Evolutionary conservation across 1,139 yeast species (phyloP), one percentile per base, ranked within the genome.

Genomic region (Pichia sp.): DNA sequence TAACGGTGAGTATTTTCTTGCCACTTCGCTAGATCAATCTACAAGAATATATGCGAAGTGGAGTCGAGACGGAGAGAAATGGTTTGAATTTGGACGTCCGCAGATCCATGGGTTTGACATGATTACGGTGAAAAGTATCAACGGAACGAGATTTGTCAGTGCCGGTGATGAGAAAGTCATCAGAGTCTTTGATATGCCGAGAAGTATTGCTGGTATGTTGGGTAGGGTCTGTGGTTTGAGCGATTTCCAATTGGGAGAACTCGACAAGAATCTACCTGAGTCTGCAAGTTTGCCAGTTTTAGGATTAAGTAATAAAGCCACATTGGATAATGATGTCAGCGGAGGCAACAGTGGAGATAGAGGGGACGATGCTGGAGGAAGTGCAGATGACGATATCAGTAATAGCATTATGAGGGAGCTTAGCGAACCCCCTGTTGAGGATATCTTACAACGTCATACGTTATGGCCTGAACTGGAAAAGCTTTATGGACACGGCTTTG

Each of bases 91-190:
- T 69, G 90, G 97, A 1, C 79, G 99, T 62, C 99, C 99, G 0
- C 99, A 95, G 68, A 93, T 95, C 60, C 99, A 95, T 69, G 99
- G 99, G 11, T 95, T 90, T 67, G 98, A 95, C 68, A 90, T 95
- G 97, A 79, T 89, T 47, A 84, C 96, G 61, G 75, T 88, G n/a
- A 83, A 83, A 49, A 77, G 85, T 23, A 70, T 93, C 26, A 72
- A 80, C 26, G 71, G 77, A 47, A 76, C 87, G 1, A 75, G 80
- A 58, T 92, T 88, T 72, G 90, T 92, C 4, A 89, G 97, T 55
- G 98, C 93, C 15, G 99, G 97, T 47, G 99, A 95, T 68, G 99
- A 95, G 67, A 95, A 95, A 72, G 85, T 90, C 13, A 72, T 93
- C 60, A 77, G 99, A 60, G 89, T 90, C 1, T 95, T 95, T 67